Evolutionary conservation across 352 stramenopile species (phyloP).

Genomic region (Globisporangium echinulatum): DNA sequence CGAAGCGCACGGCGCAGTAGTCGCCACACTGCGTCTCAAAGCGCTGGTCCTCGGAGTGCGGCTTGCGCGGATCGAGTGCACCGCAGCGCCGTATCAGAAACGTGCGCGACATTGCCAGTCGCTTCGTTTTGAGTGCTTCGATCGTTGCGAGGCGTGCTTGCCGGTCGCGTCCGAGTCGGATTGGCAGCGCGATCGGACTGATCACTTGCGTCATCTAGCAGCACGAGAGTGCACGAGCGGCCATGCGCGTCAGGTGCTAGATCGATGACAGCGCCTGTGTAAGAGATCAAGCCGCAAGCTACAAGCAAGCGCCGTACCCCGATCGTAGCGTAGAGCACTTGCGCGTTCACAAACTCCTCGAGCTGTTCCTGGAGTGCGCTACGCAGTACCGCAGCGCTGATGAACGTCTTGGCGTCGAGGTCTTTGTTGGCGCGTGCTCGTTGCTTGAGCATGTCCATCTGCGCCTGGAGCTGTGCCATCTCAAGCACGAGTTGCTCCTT

Average conservation of each 20-base stretch:
- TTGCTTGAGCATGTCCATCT: slow-evolving; percentile 28
- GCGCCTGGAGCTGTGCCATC: slow-evolving; percentile 22
- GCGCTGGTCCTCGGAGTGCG: slow-evolving; percentile 21
- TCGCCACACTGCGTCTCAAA: slow-evolving; percentile 43
- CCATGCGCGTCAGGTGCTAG: too few species aligned
- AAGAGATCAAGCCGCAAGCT: too few species aligned
- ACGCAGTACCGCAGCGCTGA: slow-evolving; percentile 8
- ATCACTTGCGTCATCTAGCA: slow-evolving; percentile 10
- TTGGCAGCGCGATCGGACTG: slow-evolving; percentile 3
- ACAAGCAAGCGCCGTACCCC: slow-evolving; percentile 1
- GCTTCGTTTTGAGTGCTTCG: slow-evolving; percentile 16
- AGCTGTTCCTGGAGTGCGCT: slow-evolving; percentile 24
- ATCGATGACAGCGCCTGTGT: too few species aligned
- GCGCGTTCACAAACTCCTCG: slow-evolving; percentile 18
- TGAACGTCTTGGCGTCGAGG: too few species aligned
- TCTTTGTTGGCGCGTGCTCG: slow-evolving; percentile 5
- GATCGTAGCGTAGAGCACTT: slow-evolving; percentile 25
- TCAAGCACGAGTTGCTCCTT: slow-evolving; percentile 24
- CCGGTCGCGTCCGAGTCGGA: slow-evolving; percentile 4
- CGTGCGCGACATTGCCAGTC: slow-evolving; percentile 16
- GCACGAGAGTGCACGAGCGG: not conserved
- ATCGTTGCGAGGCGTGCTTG: slow-evolving; percentile 10
- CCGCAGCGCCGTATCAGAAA: slow-evolving; percentile 23
- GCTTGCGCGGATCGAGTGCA: slow-evolving; percentile 13
- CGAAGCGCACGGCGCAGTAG: slow-evolving; percentile 40